These are phyloP conservation scores for Globisporangium radiosum DNA, from an alignment of 352 stramenopile genomes.

Conservation along the genomic window DNA sequence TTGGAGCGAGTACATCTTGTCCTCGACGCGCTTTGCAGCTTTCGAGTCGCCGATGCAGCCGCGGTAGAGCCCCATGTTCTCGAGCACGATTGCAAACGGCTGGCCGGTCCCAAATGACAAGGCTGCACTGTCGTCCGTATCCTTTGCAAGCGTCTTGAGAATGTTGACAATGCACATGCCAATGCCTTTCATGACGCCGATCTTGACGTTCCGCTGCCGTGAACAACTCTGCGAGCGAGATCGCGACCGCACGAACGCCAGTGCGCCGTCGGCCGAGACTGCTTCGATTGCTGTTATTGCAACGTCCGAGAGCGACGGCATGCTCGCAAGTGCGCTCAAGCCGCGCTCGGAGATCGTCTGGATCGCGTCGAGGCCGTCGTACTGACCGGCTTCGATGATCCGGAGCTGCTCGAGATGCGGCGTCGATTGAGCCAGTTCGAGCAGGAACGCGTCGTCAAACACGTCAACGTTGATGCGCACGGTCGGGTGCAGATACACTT, in stretches of 20 bases:
- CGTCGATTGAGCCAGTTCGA: constrained; percentile 14
- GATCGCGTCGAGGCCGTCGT: constrained; percentile 24
- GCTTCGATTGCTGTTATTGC: constrained; percentile 22
- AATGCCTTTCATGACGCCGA: constrained; percentile 28
- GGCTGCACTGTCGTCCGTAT: not conserved
- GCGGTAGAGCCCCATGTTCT: constrained; percentile 29
- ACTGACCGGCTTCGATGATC: constrained; percentile 25
- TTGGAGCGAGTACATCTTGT: constrained; percentile 17
- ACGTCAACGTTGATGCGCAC: constrained; percentile 30
- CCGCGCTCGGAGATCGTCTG: constrained; percentile 23
- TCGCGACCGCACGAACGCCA: constrained; percentile 23
- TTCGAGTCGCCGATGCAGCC: constrained; percentile 16
- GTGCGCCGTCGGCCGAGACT: constrained; percentile 14
- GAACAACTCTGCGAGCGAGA: too few relatives aligned
- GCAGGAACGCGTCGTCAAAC: constrained; percentile 32
- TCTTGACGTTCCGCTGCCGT: constrained; percentile 36
- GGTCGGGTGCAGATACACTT: constrained; percentile 30
- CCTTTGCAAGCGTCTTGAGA: constrained; percentile 18
- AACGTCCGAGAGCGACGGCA: constrained; percentile 34
- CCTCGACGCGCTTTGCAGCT: constrained; percentile 19
- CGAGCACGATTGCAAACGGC: constrained; percentile 30
- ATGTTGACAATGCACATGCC: constrained; percentile 26
- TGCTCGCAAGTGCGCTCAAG: constrained; percentile 20
- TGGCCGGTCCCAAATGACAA: constrained; percentile 11
- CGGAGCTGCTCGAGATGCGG: constrained; percentile 31